Base-by-base conservation (phyloP, 2,329 filamentous ascomycete species). In the Trematosphaeria pertusa region DNA sequence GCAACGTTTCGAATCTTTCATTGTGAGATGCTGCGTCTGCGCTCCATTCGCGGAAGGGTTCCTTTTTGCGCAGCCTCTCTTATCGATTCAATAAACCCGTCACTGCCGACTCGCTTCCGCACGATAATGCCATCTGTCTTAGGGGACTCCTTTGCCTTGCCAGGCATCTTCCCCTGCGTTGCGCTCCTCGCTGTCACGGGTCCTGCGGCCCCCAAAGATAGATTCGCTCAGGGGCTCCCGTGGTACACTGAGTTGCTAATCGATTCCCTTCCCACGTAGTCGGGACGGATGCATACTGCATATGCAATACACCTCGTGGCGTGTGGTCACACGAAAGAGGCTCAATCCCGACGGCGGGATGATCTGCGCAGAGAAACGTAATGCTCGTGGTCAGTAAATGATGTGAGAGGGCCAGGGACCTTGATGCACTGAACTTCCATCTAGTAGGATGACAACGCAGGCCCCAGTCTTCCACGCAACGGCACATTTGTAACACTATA, bases 301-400 rank as follows among this genome's bases (percentile, higher is more conserved):
- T 33, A 30, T 43, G 39, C 35, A 26, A 15, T 28, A 26, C 20
- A 32, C 33, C 46, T 48, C 46, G 46, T 48, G 46, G 46, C 46
- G 37, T 37, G 31, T 26, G 40, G 59, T 63, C 30, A 48, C 52
- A 56, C 62, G 37, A 56, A 46, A 52, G 47, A 58, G 60, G 57
- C 57, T 54, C 50, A 57, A 54, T 46, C 52, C 57, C 56, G 54
- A 56, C 48, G 46, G 50, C 52, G 53, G 60, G 37, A 39, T 24
- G 33, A 37, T 40, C 34, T 35, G 28, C 31, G 49, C 53, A 28
- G 50, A 58, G 38, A 39, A 43, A 57, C 42, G 54, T 53, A 63
- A 61, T 62, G 48, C 46, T 43, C 28, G 53, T 34, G 37, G 40
- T 46, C n/a, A n/a, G n/a, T n/a, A 24, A 47, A n/a, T 37, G 41